Percentiles rank a stretch among this genome's conserved stretches.
Evolutionary conservation across 2,329 filamentous ascomycete genomes (phyloP).

Genomic region (Xylariaceae sp.): DNA sequence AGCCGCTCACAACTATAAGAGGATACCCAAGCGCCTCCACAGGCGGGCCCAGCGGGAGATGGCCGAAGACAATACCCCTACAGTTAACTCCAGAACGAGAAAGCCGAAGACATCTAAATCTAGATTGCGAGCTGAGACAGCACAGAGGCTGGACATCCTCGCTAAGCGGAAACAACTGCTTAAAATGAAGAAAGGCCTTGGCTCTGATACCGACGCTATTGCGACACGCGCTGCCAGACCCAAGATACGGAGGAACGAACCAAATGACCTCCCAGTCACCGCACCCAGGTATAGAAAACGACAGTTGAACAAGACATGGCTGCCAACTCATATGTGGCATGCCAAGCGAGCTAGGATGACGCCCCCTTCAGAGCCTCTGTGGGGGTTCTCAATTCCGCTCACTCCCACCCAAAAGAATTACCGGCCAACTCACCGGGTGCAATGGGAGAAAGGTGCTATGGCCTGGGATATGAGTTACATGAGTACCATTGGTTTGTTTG

Average conservation of each 20-base stretch:
- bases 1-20: constrained; percentile 93
- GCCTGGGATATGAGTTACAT: constrained; percentile 96
- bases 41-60: constrained; percentile 75
- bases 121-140: constrained; percentile 76
- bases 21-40: constrained; percentile 80
- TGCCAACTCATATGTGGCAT: constrained; percentile 94
- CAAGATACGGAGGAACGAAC: constrained; percentile 72
- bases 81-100: constrained; percentile 69
- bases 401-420: constrained; percentile 91
- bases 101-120: constrained; percentile 65
- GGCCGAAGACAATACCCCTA: constrained; percentile 89
- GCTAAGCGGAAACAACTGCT: constrained; percentile 58
- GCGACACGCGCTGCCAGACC: constrained; percentile 57
- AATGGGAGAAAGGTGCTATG: constrained; percentile 76
- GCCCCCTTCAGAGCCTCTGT: constrained; percentile 76
- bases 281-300: constrained; percentile 78
- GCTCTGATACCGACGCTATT: constrained; percentile 45
- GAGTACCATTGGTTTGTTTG: constrained; percentile 82
- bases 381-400: constrained; percentile 86
- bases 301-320: constrained; percentile 88
- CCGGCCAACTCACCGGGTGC: constrained; percentile 82
- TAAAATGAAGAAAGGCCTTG: constrained; percentile 43
- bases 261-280: constrained; percentile 67
- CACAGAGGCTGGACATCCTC: constrained; percentile 71
- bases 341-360: constrained; percentile 93